Percentiles rank a stretch among this genome's conserved stretches.
These are phyloP conservation scores for Eucalyptus camaldulensis DNA, from an alignment of 345 rosid genomes.

Conservation along the genomic window DNA sequence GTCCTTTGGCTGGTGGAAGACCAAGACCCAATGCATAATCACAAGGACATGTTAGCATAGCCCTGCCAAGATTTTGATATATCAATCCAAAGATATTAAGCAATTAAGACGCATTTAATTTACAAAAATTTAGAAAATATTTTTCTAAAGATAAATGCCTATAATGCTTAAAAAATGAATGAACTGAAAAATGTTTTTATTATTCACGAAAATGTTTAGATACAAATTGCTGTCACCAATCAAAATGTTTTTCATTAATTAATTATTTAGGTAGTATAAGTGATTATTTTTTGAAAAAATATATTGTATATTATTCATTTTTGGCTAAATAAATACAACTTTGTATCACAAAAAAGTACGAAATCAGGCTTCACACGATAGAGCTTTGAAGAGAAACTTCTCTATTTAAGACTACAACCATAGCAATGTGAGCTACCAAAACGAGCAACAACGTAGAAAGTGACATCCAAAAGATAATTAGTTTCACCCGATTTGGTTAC, in stretches of 20 bases:
- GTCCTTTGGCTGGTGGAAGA: background rate
- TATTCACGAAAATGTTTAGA: no score
- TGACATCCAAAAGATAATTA: background rate
- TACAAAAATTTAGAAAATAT: no score
- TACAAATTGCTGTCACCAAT: fast-evolving
- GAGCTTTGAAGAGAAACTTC: background rate
- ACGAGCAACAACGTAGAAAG: background rate
- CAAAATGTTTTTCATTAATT: no score
- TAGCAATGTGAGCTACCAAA: background rate
- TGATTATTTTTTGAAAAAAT: no score
- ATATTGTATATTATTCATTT: no score
- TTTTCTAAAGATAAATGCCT: no score
- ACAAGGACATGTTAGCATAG: background rate
- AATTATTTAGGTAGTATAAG: no score
- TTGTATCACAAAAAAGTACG: no score
- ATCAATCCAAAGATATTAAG: background rate
- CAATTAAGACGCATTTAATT: no score
- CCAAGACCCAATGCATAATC: background rate
- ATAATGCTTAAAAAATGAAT: no score
- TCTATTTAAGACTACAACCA: background rate
- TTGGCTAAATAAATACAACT: no score
- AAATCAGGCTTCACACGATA: background rate
- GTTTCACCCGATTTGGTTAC: background rate
- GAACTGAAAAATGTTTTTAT: no score
- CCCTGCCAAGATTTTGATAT: background rate